phyloP scores from a whole-genome alignment of 768 basidiomycete genomes.

The Leucocoprinus sp. region DNA sequence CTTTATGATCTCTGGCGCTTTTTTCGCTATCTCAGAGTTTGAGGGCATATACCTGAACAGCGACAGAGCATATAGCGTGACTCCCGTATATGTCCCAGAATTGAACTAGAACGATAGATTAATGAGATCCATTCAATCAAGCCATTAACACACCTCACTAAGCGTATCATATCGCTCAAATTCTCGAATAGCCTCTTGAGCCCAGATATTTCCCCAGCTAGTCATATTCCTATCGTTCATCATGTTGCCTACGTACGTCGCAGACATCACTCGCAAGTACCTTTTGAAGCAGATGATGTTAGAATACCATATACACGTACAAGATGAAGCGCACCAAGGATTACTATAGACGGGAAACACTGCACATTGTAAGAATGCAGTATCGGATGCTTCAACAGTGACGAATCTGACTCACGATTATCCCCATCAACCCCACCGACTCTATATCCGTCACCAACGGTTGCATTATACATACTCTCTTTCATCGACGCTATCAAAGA shows the following conservation, averaged over 20 bases:
- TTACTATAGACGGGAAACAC: conserved; percentile 7
- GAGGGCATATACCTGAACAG: conserved; percentile 25
- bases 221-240: conserved; percentile 23
- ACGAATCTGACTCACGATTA: conserved; percentile 17
- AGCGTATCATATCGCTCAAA: conserved; percentile 21
- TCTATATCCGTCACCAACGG: conserved; percentile 24
- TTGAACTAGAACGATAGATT: conserved; percentile 17
- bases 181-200: conserved; percentile 18
- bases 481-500: conserved; percentile 18
- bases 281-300: conserved; percentile 11
- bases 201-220: conserved; percentile 24
- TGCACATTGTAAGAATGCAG: background rate
- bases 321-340: background rate
- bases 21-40: conserved; percentile 18
- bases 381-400: background rate
- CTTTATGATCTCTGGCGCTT: conserved; percentile 18
- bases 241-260: conserved; percentile 25
- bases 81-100: conserved; percentile 23
- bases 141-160: conserved; percentile 17
- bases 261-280: conserved; percentile 26
- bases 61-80: conserved; percentile 22
- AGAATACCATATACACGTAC: background rate
- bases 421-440: conserved; percentile 23
- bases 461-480: conserved; percentile 25
- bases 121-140: background rate